A percentile compares a stretch with the other conserved stretches of the same genome.
These are phyloP conservation scores for Malania oleifera DNA, from an alignment of 164 flowering plant genomes.

Conservation along the genomic window DNA sequence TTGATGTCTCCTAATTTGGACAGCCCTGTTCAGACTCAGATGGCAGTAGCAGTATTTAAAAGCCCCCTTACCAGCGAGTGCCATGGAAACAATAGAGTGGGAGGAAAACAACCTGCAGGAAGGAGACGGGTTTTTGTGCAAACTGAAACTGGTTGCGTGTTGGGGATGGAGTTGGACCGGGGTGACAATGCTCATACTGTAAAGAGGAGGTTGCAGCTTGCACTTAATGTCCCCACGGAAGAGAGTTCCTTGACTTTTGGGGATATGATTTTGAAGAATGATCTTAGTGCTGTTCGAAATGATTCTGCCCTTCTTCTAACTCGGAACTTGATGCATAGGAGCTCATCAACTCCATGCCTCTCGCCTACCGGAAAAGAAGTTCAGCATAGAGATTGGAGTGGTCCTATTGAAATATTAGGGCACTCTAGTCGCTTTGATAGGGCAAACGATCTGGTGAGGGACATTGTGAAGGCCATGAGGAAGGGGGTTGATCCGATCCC, in stretches of 20 bases:
- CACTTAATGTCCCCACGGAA: constrained; percentile 56
- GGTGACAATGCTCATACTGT: constrained; percentile 69
- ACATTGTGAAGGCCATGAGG: constrained; percentile 58
- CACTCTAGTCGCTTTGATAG: constrained; percentile 28
- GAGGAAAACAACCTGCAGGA: constrained; percentile 39
- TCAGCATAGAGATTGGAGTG: constrained; percentile 57
- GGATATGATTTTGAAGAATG: constrained; percentile 62
- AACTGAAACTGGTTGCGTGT: constrained; percentile 65
- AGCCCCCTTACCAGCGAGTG: constrained; percentile 49
- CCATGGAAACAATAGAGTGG: constrained; percentile 35
- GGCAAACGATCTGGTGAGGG: constrained; percentile 40
- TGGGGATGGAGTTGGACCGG: constrained; percentile 72
- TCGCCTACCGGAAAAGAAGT: constrained; percentile 55
- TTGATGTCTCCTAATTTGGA: constrained; percentile 61
- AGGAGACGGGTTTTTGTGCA: constrained; percentile 73
- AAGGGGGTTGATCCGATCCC: constrained; percentile 59
- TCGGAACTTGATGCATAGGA: constrained; percentile 48
- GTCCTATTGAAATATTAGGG: constrained; percentile 68
- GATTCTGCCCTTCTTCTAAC: constrained; percentile 65
- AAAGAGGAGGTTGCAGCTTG: constrained; percentile 63
- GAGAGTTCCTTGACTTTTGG: constrained; percentile 73
- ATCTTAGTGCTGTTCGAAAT: constrained; percentile 58
- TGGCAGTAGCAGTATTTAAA: constrained; percentile 51
- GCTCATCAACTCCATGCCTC: constrained; percentile 74
- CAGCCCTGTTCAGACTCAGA: constrained; percentile 71